phyloP scores from a whole-genome alignment of 2,329 filamentous ascomycete genomes.

The Fusarium acutatum region DNA sequence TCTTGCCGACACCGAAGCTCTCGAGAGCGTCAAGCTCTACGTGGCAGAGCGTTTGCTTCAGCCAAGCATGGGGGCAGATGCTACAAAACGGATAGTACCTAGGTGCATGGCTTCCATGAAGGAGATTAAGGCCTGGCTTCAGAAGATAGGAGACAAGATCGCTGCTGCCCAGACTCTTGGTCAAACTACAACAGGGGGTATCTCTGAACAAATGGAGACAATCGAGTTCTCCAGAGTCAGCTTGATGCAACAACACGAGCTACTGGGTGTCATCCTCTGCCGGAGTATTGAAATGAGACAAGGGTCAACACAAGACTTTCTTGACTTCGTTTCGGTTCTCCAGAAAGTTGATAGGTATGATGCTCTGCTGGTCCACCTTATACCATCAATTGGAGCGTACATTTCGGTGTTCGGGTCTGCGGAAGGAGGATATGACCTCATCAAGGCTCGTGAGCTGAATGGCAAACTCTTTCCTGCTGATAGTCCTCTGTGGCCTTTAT shows the following conservation, averaged over 20 bases:
- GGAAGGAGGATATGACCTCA: constrained; percentile 73
- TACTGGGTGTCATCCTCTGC: constrained; percentile 80
- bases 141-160: constrained; percentile 77
- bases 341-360: constrained; percentile 82
- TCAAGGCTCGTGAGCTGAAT: constrained; percentile 76
- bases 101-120: constrained; percentile 81
- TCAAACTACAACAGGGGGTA: constrained; percentile 54
- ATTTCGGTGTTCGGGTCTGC: constrained; percentile 82
- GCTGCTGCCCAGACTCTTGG: constrained; percentile 80
- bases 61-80: constrained; percentile 44
- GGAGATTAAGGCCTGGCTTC: constrained; percentile 79
- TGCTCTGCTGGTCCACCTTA: constrained; percentile 75
- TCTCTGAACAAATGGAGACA: constrained; percentile 75
- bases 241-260: constrained; percentile 88
- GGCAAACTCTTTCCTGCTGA: constrained; percentile 72
- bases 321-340: constrained; percentile 72
- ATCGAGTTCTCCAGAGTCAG: constrained; percentile 83
- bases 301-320: constrained; percentile 76
- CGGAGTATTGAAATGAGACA: constrained; percentile 81
- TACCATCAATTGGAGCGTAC: constrained; percentile 80
- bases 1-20: constrained; percentile 50
- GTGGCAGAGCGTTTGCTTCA: constrained; percentile 48
- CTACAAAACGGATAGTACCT: constrained; percentile 70
- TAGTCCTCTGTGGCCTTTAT: constrained; percentile 74
- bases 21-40: constrained; percentile 48